Conservation (phyloP, 176 grass and related monocot genomes). For the Oryza meyeriana region DNA sequence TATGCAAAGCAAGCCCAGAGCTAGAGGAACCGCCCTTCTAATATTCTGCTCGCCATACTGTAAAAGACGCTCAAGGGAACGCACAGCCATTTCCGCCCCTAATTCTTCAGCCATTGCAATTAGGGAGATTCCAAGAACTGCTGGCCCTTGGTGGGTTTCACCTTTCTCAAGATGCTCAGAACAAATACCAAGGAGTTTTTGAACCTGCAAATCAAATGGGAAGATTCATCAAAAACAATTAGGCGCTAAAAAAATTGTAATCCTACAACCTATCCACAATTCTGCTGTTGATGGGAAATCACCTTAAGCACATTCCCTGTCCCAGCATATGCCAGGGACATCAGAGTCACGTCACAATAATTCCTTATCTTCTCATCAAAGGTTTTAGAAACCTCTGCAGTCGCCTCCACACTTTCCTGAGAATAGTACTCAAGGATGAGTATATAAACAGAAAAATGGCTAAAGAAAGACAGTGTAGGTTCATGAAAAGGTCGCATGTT, state of each 20-base stretch:
- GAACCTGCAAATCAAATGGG: slow-evolving; percentile 64
- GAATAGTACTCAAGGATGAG: slow-evolving; percentile 1
- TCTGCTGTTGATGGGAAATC: neutral
- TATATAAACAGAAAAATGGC: neutral
- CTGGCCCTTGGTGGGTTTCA: slow-evolving; percentile 93
- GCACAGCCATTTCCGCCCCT: slow-evolving; percentile 59
- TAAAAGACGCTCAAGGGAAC: slow-evolving; percentile 59
- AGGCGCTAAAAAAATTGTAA: neutral
- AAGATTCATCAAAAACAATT: slow-evolving; percentile 9
- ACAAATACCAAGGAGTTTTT: slow-evolving; percentile 84
- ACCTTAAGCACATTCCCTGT: slow-evolving; percentile 99
- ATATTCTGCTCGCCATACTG: slow-evolving; percentile 98
- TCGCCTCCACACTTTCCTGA: slow-evolving; percentile 89
- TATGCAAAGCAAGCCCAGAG: slow-evolving; percentile 89
- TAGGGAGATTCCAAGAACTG: slow-evolving; percentile 93
- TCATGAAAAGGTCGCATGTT: neutral
- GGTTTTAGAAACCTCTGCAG: slow-evolving; percentile 88
- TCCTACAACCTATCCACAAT: neutral
- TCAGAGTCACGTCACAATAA: slow-evolving; percentile 88
- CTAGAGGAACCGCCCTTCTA: slow-evolving; percentile 88
- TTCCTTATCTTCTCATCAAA: slow-evolving; percentile 99
- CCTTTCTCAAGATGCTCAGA: slow-evolving; percentile 93
- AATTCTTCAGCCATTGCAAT: slow-evolving; percentile 76
- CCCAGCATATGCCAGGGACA: slow-evolving; percentile 97
- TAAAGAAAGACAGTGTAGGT: neutral